Evolutionary conservation across 1,284 basidiomycete genomes (phyloP), one percentile per base, ranked within the genome.

Genomic region (Stygiomarasmius scandens): DNA sequence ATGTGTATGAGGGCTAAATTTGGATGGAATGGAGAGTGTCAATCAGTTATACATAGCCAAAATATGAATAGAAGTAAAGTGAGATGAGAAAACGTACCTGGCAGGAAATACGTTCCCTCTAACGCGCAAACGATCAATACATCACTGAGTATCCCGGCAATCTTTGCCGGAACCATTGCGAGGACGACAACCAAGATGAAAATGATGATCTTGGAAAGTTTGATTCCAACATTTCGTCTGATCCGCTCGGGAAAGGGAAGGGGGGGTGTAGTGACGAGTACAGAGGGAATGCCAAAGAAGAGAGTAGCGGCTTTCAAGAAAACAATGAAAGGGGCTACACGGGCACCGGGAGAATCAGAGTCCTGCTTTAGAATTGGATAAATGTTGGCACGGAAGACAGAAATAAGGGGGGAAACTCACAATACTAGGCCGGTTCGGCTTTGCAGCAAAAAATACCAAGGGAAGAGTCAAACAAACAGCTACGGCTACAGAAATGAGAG

Each of bases 1-100:
- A 91, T 81, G 68, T 91, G 89, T 20, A 87, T 64, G 48, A 88
- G 66, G 9, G 86, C 85, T 78, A 63, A 45, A 55, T 49, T 32
- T 32, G 29, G 29, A 12, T 5, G 41, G 61, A 32, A 14, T 47
- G 55, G 20, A 6, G 1, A 24, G 5, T 22, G 22, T 22, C 2
- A 24, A 23, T 4, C 46, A 23, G 4, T 16, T 24, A 10, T 32
- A 14, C n/a, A 16, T 12, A 29, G 16, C n/a, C 27, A 38, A 6
- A 47, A 32, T 29, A 60, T 32, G 29, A 32, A 32, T 32, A 32
- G 55, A 22, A 27, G 54, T 27, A 23, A 24, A 34, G 45, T 45
- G 41, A 41, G 10, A 46, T 45, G 41, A 41, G 10, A 38, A 34
- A 25, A 61, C 74, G 52, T 63, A 83, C 83, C 83, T 57, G 88